phyloP scores from a whole-genome alignment of 352 stramenopile species.

The Pythium inflatum region DNA sequence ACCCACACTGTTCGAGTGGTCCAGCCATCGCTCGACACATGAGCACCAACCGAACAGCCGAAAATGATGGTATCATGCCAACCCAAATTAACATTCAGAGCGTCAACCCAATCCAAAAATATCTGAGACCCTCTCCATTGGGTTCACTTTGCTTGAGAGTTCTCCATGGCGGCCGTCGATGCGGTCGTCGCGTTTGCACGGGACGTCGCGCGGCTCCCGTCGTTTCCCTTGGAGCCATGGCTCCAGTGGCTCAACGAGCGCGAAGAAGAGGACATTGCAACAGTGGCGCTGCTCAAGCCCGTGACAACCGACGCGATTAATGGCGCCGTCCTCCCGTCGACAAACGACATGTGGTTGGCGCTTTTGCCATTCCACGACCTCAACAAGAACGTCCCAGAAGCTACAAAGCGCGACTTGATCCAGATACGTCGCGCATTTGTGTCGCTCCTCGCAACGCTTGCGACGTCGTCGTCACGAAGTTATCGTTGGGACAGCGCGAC shows the following conservation, averaged over 20 bases:
- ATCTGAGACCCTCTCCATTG: too few relatives aligned
- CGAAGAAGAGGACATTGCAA: background rate
- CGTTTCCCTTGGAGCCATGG: conserved; percentile 11
- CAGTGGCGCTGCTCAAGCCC: background rate
- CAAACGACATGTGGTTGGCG: conserved; percentile 5
- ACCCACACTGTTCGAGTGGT: too few relatives aligned
- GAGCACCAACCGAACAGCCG: too few relatives aligned
- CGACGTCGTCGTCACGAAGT: too few relatives aligned
- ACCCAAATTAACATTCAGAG: too few relatives aligned
- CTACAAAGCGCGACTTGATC: background rate
- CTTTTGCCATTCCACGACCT: conserved; percentile 16
- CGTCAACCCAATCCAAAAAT: too few relatives aligned
- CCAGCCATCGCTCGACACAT: too few relatives aligned
- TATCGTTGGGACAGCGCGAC: too few relatives aligned
- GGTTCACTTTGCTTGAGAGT: too few relatives aligned
- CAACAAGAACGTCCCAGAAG: background rate
- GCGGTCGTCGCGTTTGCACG: conserved; percentile 1
- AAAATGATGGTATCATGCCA: too few relatives aligned
- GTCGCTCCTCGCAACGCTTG: conserved; percentile 1
- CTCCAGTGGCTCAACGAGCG: background rate
- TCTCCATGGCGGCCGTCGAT: too few relatives aligned
- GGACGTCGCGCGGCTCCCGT: background rate
- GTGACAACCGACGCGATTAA: conserved; percentile 1
- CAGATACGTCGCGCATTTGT: conserved; percentile 16
- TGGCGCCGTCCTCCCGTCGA: background rate